A percentile compares a stretch with the other conserved stretches of the same genome.
These are phyloP conservation scores for Hypoxylon subgilvum DNA, from an alignment of 495 filamentous ascomycete species.

Conservation along the genomic window DNA sequence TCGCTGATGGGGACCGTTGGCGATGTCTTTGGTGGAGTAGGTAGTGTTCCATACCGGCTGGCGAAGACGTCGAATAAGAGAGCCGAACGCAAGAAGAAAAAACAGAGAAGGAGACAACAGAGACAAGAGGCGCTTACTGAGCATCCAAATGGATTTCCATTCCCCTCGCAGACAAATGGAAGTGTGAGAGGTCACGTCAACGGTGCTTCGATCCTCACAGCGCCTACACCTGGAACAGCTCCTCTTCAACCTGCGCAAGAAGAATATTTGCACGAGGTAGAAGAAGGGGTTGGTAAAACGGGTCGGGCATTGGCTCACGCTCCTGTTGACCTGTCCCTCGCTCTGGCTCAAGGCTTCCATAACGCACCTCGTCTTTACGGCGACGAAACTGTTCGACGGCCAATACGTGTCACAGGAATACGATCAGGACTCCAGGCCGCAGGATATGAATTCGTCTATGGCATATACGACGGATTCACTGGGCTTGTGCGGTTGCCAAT, in stretches of 20 bases:
- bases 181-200: slow-evolving; percentile 34
- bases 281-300: slow-evolving; percentile 54
- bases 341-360: slow-evolving; percentile 80
- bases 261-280: slow-evolving; percentile 50
- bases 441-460: slow-evolving; percentile 69
- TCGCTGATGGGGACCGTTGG: slow-evolving; percentile 61
- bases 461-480: slow-evolving; percentile 75
- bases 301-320: slow-evolving; percentile 55
- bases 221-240: slow-evolving; percentile 20
- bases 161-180: slow-evolving; percentile 41
- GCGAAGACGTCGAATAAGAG: slow-evolving; percentile 58
- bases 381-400: slow-evolving; percentile 53
- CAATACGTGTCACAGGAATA: slow-evolving; percentile 69
- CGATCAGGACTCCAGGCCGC: slow-evolving; percentile 71
- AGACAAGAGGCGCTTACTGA: slow-evolving; percentile 11
- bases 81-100: slow-evolving; percentile 49
- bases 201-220: background rate
- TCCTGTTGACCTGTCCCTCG: slow-evolving; percentile 73
- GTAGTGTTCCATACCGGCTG: slow-evolving; percentile 63
- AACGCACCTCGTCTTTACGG: slow-evolving; percentile 83
- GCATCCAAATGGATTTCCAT: slow-evolving; percentile 31
- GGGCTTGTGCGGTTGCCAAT: slow-evolving; percentile 72
- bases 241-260: slow-evolving; percentile 30
- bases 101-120: slow-evolving; percentile 33
- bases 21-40: slow-evolving; percentile 62